Evolutionary conservation across 306 rosid genomes (phyloP), one percentile per base, ranked within the genome.

Genomic region (Senna siamea): DNA sequence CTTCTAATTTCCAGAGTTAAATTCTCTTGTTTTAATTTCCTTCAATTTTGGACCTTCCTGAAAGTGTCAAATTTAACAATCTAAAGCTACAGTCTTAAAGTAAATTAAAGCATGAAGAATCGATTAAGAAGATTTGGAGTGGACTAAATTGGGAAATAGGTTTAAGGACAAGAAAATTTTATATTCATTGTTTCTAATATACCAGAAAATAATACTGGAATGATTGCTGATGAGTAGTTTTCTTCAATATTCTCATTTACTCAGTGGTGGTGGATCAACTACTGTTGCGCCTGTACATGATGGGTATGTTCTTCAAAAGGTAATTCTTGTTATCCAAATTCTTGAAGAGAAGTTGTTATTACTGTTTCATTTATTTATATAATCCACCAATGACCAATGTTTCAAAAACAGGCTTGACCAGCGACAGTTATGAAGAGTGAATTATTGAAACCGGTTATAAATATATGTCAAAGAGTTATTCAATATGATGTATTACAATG

Each of bases 251-350:
- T 58, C 50, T 37, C 69, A 66, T 77, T 72, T 38, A 26, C 63
- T 60, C 84, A 94, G 99, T 68, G 99, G 99, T 48, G 99, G 99
- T 73, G 99, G 97, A 79, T 94, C 99, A 46, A 94, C 96, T 30
- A 92, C 97, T 54, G 87, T 94, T 81, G 99, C 95, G 63, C 96
- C 99, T 8, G 99, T 94, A 57, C 97, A 92, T 82, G 99, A 94
- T 80, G 99, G 99, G 58, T 94, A 92, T 80, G 96, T 94, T 84
- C 89, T 94, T 80, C 99, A 90, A 76, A 94, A 94, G 96, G 99
- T 94, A 87, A 32, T 65, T 26, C 63, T 76, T 56, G 18, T 11
- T 55, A 57, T 68, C 72, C 57, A 35, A 63, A 68, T 76, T 79
- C 53, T 69, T 54, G 13, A 17, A 15, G 2, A 38, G 70, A 30